A percentile compares a stretch with the other conserved stretches of the same genome.
Conservation (phyloP, 768 basidiomycete species). For the Amyloporia xantha region DNA sequence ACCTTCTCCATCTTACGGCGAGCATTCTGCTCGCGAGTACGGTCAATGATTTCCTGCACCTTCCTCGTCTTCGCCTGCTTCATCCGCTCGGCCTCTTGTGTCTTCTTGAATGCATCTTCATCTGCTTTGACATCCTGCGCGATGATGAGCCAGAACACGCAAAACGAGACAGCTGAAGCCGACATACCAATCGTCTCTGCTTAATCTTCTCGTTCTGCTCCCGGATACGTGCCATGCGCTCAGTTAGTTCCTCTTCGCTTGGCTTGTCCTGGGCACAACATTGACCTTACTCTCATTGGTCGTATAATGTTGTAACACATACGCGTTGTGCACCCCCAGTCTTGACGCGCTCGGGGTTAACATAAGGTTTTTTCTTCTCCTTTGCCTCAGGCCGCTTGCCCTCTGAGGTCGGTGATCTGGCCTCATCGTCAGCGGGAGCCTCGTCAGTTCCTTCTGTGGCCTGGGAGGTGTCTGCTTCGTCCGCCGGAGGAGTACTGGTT, state of each 20-base stretch:
- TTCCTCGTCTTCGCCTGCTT: constrained; percentile 53
- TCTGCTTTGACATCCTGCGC: constrained; percentile 73
- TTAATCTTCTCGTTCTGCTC: constrained; percentile 76
- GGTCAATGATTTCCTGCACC: constrained; percentile 63
- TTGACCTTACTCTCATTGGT: neutral
- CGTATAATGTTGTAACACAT: constrained; percentile 19
- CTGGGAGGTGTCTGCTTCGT: constrained; percentile 2
- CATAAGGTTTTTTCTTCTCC: constrained; percentile 66
- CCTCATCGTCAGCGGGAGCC: constrained; percentile 8
- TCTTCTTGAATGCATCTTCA: constrained; percentile 70
- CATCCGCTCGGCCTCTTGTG: constrained; percentile 55
- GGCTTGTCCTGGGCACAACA: constrained; percentile 49
- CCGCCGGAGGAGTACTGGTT: constrained; percentile 5
- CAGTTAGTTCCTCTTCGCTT: constrained; percentile 58
- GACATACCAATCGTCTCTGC: constrained; percentile 51
- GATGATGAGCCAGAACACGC: constrained; percentile 4
- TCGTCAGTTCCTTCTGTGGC: constrained; percentile 6
- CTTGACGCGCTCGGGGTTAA: constrained; percentile 79
- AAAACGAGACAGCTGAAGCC: neutral
- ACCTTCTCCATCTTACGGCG: constrained; percentile 73
- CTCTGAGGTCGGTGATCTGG: neutral
- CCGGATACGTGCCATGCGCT: constrained; percentile 63
- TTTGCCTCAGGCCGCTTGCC: constrained; percentile 18
- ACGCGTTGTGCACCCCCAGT: constrained; percentile 75
- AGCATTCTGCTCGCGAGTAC: constrained; percentile 71